Evolutionary conservation across 164 flowering plant genomes (phyloP), one percentile per base, ranked within the genome.

Genomic region (Annona cherimola): DNA sequence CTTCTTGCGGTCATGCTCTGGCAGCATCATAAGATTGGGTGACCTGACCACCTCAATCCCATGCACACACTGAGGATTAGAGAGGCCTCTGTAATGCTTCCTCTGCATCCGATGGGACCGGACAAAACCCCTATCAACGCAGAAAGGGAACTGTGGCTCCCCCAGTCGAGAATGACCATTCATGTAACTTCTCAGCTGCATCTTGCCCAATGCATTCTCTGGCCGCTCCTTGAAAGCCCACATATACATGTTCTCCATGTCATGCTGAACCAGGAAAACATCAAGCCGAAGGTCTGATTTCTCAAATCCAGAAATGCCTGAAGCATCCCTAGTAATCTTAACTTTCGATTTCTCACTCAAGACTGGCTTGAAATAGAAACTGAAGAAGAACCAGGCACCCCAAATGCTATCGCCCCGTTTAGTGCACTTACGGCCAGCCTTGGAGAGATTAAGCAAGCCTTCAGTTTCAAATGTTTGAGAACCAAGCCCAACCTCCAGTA

Each of bases 181-280:
- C 98, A 94, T 93, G 81, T 89, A 89, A 76, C 96, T 93, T 78
- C 96, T 79, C 68, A 93, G 76, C 83, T 90, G 98, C 98, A 93
- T 93, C 84, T 90, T 90, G 0, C 98, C 98, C 76, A 91, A 59
- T 2, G 97, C 94, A 81, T 89, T 90, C 75, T 90, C 94, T 3
- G 98, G 98, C 80, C 89, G 86, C 71, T 89, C 98, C 85, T 93
- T 93, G 76, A 93, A 91, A 43, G 84, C 96, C 98, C 96, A 93
- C 98, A 93, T 93, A 77, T 93, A 89, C 88, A 93, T 87, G 74
- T 93, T 93, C 90, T 93, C 98, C 96, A 93, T 91, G 69, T 93
- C 96, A 74, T 91, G 98, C 79, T 93, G 98, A 73, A 93, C 96
- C 84, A 93, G 72, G 84, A 93, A 93, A 55, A 82, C 84, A 72